Conservation (phyloP, 345 rosid species). For the Camelina sativa region DNA sequence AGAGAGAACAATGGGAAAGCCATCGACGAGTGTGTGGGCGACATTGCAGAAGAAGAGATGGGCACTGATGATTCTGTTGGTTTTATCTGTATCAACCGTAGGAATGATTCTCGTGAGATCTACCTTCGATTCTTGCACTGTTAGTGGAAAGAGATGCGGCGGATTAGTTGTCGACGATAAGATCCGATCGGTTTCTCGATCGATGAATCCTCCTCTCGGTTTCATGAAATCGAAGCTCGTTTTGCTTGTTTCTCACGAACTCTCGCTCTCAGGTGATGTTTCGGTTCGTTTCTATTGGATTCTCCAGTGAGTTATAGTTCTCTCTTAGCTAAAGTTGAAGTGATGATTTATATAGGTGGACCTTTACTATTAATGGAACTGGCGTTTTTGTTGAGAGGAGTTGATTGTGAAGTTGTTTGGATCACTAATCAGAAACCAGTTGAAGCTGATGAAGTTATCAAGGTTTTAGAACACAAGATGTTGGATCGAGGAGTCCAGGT, state of each 20-base stretch:
- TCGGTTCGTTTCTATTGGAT: neutral
- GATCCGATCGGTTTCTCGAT: constrained; percentile 32
- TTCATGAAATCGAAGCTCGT: constrained; percentile 89
- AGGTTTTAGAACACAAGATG: constrained; percentile 83
- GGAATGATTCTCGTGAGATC: constrained; percentile 67
- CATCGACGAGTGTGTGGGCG: constrained; percentile 52
- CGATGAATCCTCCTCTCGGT: constrained; percentile 63
- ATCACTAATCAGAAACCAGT: constrained; percentile 73
- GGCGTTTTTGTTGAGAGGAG: constrained; percentile 78
- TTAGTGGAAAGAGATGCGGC: constrained; percentile 26
- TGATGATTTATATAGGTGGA: constrained; percentile 59
- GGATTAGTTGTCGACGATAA: constrained; percentile 28
- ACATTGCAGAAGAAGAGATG: constrained; percentile 71
- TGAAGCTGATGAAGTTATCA: constrained; percentile 62
- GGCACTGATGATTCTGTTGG: constrained; percentile 60
- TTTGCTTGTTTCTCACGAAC: constrained; percentile 88
- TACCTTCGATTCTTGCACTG: constrained; percentile 59
- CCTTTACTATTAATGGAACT: constrained; percentile 89
- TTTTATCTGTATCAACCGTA: constrained; percentile 62
- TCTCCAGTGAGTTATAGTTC: neutral
- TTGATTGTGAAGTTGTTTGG: constrained; percentile 81
- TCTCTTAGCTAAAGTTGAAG: neutral
- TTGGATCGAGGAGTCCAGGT: constrained; percentile 89
- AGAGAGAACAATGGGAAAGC: constrained; percentile 51
- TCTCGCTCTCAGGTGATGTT: constrained; percentile 73